Percentiles rank a stretch among this genome's conserved stretches.
Evolutionary conservation across 2,329 filamentous ascomycete species (phyloP).

Genomic region (Fusarium euwallaceae): DNA sequence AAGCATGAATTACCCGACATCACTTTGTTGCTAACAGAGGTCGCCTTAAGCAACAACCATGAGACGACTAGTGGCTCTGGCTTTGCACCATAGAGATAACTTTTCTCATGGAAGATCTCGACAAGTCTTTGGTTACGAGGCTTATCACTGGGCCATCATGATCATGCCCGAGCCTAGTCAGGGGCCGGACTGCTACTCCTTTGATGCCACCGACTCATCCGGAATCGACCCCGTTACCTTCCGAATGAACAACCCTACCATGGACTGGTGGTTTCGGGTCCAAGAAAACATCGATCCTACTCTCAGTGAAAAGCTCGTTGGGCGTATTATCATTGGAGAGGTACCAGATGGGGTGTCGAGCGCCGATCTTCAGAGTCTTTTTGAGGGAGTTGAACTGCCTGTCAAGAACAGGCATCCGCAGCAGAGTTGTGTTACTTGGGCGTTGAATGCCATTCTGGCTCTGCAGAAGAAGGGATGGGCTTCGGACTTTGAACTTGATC

Average conservation of each 20-base stretch:
- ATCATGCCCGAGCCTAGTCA: conserved; percentile 39
- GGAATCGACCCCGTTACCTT: conserved; percentile 49
- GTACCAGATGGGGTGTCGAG: conserved; percentile 32
- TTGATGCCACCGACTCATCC: conserved; percentile 49
- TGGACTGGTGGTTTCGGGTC: conserved; percentile 50
- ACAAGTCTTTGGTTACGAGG: conserved; percentile 44
- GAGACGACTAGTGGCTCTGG: conserved; percentile 40
- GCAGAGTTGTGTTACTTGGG: conserved; percentile 53
- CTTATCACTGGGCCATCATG: conserved; percentile 51
- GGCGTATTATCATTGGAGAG: conserved; percentile 46
- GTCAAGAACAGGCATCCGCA: conserved; percentile 50
- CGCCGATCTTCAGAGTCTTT: conserved; percentile 39
- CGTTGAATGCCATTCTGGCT: conserved; percentile 41
- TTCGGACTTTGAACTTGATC: conserved; percentile 39
- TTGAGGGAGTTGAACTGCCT: conserved; percentile 44
- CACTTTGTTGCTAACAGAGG: not conserved
- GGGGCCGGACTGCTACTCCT: conserved; percentile 31
- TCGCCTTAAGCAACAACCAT: conserved; percentile 4
- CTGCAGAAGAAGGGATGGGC: conserved; percentile 47
- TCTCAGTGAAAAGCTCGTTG: conserved; percentile 44
- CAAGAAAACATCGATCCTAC: conserved; percentile 32
- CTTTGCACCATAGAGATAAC: conserved; percentile 46
- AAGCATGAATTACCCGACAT: too few relatives aligned
- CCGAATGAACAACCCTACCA: conserved; percentile 49
- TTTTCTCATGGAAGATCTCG: conserved; percentile 45